Base-by-base conservation (phyloP, 2,329 filamentous ascomycete genomes). In the Fusarium sp. region DNA sequence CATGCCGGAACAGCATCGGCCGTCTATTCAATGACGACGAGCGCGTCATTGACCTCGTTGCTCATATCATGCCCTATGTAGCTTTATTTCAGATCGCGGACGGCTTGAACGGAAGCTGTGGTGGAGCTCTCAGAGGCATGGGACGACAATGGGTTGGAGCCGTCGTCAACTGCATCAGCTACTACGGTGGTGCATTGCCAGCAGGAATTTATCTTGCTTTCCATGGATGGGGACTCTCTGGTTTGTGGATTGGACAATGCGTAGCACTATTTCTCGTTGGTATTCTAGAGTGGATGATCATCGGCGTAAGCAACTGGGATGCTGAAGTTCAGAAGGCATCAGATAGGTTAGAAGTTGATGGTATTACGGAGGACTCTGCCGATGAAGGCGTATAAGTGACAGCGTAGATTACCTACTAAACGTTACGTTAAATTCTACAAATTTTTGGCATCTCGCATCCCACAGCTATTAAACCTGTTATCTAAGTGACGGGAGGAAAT, bases 71-170 rank as follows among this genome's bases (percentile, higher is more conserved):
- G 86, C 95, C 95, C 0, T 96, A 92, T 77, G 95, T 97, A 1
- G 95, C 95, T 1, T 85, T 97, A 3, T 97, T 97, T 83, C 95
- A 97, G 84, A 95, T 97, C 69, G 94, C 95, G 0, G 95, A 97
- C 80, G 95, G 95, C 0, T 84, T 97, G 37, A 97, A 97, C 78
- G 94, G 95, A 1, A 93, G 91, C 69, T 97, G 95, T 79, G 95
- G 95, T 1, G 95, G 95, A 2, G 91, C 91, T 23, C 84, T 97
- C 16, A 85, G 95, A 73, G 95, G 95, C 0, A 97, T 96, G 94
- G 95, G 95, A 3, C 86, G 93, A 64, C 95, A 97, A 82, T 95
- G 95, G 87, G 88, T 97, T 59, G 95, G 95, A 16, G 95, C 94
- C 2, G 84, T 91, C 2, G 94, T 97, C 63, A 97, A 97, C 80